Base-by-base conservation (phyloP, 345 rosid genomes). In the Viola odorata region DNA sequence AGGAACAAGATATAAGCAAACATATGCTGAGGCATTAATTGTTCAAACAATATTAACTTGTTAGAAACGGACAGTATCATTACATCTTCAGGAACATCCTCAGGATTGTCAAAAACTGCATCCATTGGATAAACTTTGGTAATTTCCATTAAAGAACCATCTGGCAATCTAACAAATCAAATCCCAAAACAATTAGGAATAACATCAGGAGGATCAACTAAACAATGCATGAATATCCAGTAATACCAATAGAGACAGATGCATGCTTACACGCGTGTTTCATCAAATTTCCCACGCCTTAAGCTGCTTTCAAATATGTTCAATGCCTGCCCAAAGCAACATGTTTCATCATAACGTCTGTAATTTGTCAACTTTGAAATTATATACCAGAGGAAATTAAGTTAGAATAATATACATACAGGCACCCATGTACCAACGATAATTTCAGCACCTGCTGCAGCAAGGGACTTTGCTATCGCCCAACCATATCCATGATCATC, bases 381-480 rank as follows among this genome's bases (percentile, higher is more conserved):
- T 23, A 23, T 23, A 23, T 23, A 23, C 32, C 32, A 23, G 32
- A 23, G 32, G 32, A 23, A 23, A 23, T 23, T 2, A 23, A 23
- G 1, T 23, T 23, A 23, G 32, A n/a, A 9, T 39, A 32, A 23
- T 58, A 63, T 40, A 74, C 96, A 74, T 74, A 94, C 99, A 63
- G 99, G 97, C 64, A 94, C 99, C 99, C 99, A 94, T 67, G 99
- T 94, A 48, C 97, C 99, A 45, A 94, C 86, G 53, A 94, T 75
- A 71, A 90, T 90, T 76, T 94, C 95, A 81, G 99, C 99, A 45
- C 98, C 97, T 39, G 98, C 90, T 71, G 97, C 96, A 61, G 97
- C 97, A 70, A 92, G 98, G 67, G 99, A 85, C 70, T 94, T 94
- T 14, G 97, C 99, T 55, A 94, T 94, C 12, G 97, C 97, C 99